Conservation (phyloP, 805 yeast genomes). For the Yamadazyma endophytica region DNA sequence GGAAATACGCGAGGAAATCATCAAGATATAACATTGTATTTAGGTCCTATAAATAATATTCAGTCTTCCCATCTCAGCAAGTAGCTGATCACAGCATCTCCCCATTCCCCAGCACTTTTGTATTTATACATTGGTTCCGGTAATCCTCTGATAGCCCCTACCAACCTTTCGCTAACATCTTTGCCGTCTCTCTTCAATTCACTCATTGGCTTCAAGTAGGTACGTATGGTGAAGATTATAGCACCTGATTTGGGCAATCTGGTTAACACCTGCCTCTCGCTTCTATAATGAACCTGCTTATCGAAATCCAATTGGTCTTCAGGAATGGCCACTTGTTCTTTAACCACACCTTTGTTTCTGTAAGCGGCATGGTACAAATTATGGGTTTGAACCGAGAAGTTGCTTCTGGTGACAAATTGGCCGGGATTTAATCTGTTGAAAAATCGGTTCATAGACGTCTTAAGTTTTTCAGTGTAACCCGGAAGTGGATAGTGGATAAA, state of each 20-base stretch:
- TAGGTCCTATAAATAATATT: background rate
- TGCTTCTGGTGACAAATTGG: slow-evolving; percentile 35
- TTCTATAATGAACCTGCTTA: slow-evolving; percentile 36
- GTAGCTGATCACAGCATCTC: slow-evolving; percentile 51
- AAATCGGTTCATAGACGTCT: slow-evolving; percentile 38
- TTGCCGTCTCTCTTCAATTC: slow-evolving; percentile 25
- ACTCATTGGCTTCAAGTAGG: slow-evolving; percentile 35
- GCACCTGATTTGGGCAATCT: slow-evolving; percentile 37
- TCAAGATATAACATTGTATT: slow-evolving; percentile 14
- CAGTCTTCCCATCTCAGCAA: slow-evolving; percentile 8
- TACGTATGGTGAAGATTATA: slow-evolving; percentile 36
- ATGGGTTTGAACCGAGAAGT: slow-evolving; percentile 40
- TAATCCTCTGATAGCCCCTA: slow-evolving; percentile 61
- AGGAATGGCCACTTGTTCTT: slow-evolving; percentile 20
- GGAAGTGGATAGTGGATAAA: slow-evolving; percentile 40
- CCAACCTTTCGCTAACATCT: slow-evolving; percentile 46
- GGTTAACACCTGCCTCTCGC: slow-evolving; percentile 39
- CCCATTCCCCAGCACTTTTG: slow-evolving; percentile 66
- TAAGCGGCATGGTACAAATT: slow-evolving; percentile 33
- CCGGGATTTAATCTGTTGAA: slow-evolving; percentile 32
- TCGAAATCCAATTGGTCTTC: slow-evolving; percentile 33
- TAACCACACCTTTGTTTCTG: slow-evolving; percentile 32
- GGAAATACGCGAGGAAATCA: slow-evolving; percentile 47
- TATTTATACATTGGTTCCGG: slow-evolving; percentile 57
- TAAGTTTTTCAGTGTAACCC: slow-evolving; percentile 35